Evolutionary conservation across 2,329 filamentous ascomycete species (phyloP), one percentile per base, ranked within the genome.

Genomic region (Lasiodiplodia sp.): DNA sequence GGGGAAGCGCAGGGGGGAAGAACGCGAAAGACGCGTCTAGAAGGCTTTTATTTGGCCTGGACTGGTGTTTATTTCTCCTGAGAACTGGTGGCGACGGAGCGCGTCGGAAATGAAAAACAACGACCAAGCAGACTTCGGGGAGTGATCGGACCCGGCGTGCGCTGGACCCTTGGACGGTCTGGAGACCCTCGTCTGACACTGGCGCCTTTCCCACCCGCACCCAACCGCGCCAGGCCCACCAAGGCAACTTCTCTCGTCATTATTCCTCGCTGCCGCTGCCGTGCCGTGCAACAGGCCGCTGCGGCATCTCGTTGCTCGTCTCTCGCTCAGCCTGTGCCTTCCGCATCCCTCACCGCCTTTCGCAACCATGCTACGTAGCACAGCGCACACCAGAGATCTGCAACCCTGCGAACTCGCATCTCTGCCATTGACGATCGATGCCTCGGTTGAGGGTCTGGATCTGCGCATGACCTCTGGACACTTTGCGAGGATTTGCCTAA

Each of bases 181-280:
- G 52, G 64, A 67, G 56, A 67, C 56, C 31, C 53, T 67, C 53
- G 66, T 67, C 53, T 67, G 66, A 67, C 56, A 67, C 58, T 63
- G 40, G 58, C 58, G 58, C 58, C 25, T 31, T 18, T 49, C n/a
- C 25, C 58, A 34, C 4, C 58, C 58, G 58, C 58, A 2, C 2
- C 25, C 25, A 49, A 34, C 40, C 58, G 58, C 57, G 21, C 37
- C 37, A 10, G 7, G 38, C 57, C n/a, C 38, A 16, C n/a, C 14
- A 44, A 28, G 37, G 7, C 37, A 25, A 28, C 25, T 8, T 25
- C 38, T 23, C 56, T 47, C 38, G 57, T 38, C 57, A 60, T 60
- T 16, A 14, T 31, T 7, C 4, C 58, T 63, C 40, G 40, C 28
- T 63, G 58, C 25, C 40, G 40, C 38, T n/a, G 53, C 40, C 16